Conservation (phyloP, 306 rosid genomes). For the Ammopiptanthus mongolicus region DNA sequence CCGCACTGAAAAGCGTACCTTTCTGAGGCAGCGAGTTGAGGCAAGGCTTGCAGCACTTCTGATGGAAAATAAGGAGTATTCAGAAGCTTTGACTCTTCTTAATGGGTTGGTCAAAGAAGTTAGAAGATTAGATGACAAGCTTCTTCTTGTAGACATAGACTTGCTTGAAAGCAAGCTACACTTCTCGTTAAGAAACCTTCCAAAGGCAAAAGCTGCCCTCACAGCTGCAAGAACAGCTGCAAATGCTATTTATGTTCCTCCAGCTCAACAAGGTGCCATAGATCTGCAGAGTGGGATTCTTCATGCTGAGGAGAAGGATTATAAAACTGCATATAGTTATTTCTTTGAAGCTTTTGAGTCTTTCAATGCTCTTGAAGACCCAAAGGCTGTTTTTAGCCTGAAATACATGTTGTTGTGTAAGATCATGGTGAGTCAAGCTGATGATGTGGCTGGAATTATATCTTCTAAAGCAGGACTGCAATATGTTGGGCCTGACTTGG, state of each 20-base stretch:
- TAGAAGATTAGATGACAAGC: conserved; percentile 93
- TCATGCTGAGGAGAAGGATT: conserved; percentile 94
- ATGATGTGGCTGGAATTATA: conserved; percentile 76
- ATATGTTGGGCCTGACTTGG: conserved; percentile 84
- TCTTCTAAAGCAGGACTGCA: conserved; percentile 89
- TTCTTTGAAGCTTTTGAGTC: conserved; percentile 97
- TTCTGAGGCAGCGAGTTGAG: conserved; percentile 88
- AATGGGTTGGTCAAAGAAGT: conserved; percentile 86
- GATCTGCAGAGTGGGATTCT: conserved; percentile 96
- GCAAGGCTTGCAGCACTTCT: conserved; percentile 93
- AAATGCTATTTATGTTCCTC: conserved; percentile 91
- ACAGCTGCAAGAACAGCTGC: conserved; percentile 98
- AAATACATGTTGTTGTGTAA: conserved; percentile 90
- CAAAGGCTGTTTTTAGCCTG: conserved; percentile 88
- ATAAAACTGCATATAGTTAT: conserved; percentile 84
- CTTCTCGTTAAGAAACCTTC: conserved; percentile 88
- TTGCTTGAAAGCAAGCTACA: conserved; percentile 91
- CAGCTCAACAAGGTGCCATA: conserved; percentile 91
- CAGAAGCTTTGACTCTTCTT: conserved; percentile 82
- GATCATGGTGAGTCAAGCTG: conserved; percentile 92
- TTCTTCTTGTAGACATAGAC: conserved; percentile 93
- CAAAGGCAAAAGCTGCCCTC: conserved; percentile 93
- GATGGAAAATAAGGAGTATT: conserved; percentile 85
- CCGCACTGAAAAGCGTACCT: conserved; percentile 88
- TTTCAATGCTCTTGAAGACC: conserved; percentile 85